phyloP scores from a whole-genome alignment of 208 protist genomes.

The Phytomonas serpens region DNA sequence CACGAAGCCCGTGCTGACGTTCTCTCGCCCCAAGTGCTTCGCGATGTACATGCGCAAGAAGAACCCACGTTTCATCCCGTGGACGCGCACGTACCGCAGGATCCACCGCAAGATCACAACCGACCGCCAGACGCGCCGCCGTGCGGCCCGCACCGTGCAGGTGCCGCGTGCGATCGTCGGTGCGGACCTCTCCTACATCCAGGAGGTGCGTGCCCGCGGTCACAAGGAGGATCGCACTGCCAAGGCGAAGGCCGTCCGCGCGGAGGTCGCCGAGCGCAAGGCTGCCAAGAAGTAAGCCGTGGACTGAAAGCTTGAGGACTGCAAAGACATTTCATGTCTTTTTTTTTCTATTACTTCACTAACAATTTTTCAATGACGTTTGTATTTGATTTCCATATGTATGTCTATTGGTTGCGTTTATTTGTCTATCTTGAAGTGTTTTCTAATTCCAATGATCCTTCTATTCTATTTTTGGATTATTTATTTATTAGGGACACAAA shows the following conservation, averaged over 20 bases:
- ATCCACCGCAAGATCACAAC: slow-evolving; percentile 89
- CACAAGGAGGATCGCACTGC: slow-evolving; percentile 76
- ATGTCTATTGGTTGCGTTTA: background rate
- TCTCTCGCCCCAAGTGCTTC: slow-evolving; percentile 86
- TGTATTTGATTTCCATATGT: background rate
- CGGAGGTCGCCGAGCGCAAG: slow-evolving; percentile 87
- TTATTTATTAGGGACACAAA: slow-evolving; percentile 5
- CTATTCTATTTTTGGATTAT: slow-evolving; percentile 13
- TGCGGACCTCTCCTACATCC: slow-evolving; percentile 85
- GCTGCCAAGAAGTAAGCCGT: slow-evolving; percentile 81
- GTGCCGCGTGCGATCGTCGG: slow-evolving; percentile 80
- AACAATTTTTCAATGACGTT: background rate
- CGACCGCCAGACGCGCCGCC: slow-evolving; percentile 76
- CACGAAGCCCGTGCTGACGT: slow-evolving; percentile 92
- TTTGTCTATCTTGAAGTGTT: slow-evolving; percentile 10
- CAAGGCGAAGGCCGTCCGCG: slow-evolving; percentile 84
- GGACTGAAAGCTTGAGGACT: slow-evolving; percentile 1
- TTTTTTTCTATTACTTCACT: slow-evolving; percentile 13
- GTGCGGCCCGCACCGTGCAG: slow-evolving; percentile 63
- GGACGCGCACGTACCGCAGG: slow-evolving; percentile 91
- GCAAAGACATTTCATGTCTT: slow-evolving; percentile 9
- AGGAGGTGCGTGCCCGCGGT: slow-evolving; percentile 70
- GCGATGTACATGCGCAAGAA: slow-evolving; percentile 92
- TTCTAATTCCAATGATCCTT: slow-evolving; percentile 1
- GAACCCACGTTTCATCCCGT: slow-evolving; percentile 90